Evolutionary conservation across 192 early-diverging fungal genomes (phyloP).

Genomic region (Gaertneriomyces sp.): DNA sequence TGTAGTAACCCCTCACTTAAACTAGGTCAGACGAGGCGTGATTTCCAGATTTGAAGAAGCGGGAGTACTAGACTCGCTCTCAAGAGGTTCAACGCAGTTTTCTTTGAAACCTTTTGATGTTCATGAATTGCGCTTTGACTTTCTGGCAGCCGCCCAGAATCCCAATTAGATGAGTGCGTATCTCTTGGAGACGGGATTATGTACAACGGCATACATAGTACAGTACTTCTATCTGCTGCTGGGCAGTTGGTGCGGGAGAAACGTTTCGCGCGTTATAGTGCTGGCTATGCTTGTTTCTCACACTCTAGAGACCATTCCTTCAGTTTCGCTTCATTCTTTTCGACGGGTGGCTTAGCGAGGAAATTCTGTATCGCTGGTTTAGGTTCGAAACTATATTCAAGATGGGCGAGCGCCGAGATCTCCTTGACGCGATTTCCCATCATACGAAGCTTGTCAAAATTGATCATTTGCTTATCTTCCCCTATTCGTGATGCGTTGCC

Average conservation of each 20-base stretch:
- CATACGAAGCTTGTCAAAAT: constrained; percentile 63
- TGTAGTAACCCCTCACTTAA: not conserved
- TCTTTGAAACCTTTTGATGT: not conserved
- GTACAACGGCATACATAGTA: too few species aligned
- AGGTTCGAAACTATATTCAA: constrained; percentile 45
- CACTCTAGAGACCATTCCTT: constrained; percentile 52
- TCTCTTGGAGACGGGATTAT: too few species aligned
- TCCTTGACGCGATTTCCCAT: constrained; percentile 59
- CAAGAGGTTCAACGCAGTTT: constrained; percentile 5
- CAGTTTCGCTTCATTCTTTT: constrained; percentile 48
- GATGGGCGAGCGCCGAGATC: constrained; percentile 38
- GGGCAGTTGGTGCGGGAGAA: too few species aligned
- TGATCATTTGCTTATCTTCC: constrained; percentile 45
- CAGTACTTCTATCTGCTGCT: too few species aligned
- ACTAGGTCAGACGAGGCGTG: constrained; percentile 26
- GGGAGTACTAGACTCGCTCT: constrained; percentile 28
- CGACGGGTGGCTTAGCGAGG: constrained; percentile 53
- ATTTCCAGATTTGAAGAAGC: constrained; percentile 27
- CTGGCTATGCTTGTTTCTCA: constrained; percentile 26
- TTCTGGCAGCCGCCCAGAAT: not conserved
- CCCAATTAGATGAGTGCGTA: too few species aligned
- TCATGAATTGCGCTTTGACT: constrained; percentile 1
- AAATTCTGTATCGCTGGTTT: constrained; percentile 55
- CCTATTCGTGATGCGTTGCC: constrained; percentile 54
- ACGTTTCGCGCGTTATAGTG: too few species aligned